Evolutionary conservation across 1,284 basidiomycete species (phyloP), one percentile per base, ranked within the genome.

Genomic region (Boletus mariae): DNA sequence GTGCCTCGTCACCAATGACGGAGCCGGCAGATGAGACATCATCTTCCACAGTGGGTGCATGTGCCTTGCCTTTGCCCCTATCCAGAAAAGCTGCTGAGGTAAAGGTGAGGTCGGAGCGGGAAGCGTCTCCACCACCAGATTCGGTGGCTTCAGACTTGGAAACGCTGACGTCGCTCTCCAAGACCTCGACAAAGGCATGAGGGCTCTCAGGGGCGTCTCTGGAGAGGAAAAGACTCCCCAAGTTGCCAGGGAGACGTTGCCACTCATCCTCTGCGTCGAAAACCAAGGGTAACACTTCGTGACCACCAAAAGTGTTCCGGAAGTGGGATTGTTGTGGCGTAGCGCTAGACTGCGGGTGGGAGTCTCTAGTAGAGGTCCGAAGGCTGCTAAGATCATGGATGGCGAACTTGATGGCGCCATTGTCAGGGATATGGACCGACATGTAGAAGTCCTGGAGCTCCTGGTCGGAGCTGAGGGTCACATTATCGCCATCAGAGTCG

Each of bases 391-490:
- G 70, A 69, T 90, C 82, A 59, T 79, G 72, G n/a, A 90, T 80
- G 12, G 67, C 70, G 60, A 90, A 79, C 67, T 80, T 87, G 68
- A 84, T 70, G 37, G 71, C 46, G 15, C 71, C 60, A 6, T 32
- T 34, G 6, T 25, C 26, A 17, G 41, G 23, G n/a, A 23, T 3
- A 41, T 26, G 45, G 41, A 44, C 61, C 64, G 52, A 64, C 47
- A 28, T 61, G 66, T 66, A 54, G 61, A 66, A 51, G 26, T 66
- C 59, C 41, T 66, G 65, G 82, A 87, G 70, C 75, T 88, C 60
- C 83, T 83, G 82, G 52, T 88, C 75, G 4, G 86, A 80, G 68
- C 79, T 86, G 55, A 89, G 73, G 11, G 87, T 90, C 54, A 90
- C 80, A 57, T 85, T 80, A 62, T 90, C 87, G 34, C 79, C 77